Evolutionary conservation across 495 filamentous ascomycete genomes (phyloP), one percentile per base, ranked within the genome.

Genomic region (Annulohypoxylon nitens): DNA sequence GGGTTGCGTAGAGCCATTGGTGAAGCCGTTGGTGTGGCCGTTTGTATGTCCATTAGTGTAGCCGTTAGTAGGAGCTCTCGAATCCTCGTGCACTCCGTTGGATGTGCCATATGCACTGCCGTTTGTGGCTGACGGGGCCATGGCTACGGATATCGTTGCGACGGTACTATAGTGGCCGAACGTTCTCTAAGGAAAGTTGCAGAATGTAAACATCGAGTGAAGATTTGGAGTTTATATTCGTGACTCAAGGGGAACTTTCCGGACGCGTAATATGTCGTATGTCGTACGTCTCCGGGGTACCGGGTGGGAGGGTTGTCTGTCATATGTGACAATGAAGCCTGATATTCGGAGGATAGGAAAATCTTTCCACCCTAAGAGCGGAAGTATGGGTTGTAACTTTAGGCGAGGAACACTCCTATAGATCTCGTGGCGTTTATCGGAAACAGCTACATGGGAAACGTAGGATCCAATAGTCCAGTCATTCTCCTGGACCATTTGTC

Each of bases 91-190:
- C 48, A 65, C 64, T 65, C 75, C 66, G 70, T 76, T 78, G 57
- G 73, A 65, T 69, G 75, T 77, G 67, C 77, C 71, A 39, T 81
- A 80, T 74, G 71, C 78, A 73, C 81, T 79, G 48, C 80, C 78
- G 57, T 78, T 82, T 20, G 80, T 77, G 74, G 81, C 82, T 64
- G 79, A 82, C 65, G 82, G 82, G 62, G 82, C 78, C 82, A 84
- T 84, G 72, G 55, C 66, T 71, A 74, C 58, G 67, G 68, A 69
- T 74, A 70, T 75, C 70, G 73, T 75, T 80, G 73, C 69, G 64
- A 77, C 67, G 66, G 63, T 73, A 65, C 67, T 70, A 41, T 69
- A 20, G 64, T 74, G 60, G 37, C 68, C 61, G 64, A 57, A 60
- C 57, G 64, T 59, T 61, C 39, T 67, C 67, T 74, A 70, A 45